Evolutionary conservation across 2,329 filamentous ascomycete species (phyloP).

Genomic region (Pseudogymnoascus destructans): DNA sequence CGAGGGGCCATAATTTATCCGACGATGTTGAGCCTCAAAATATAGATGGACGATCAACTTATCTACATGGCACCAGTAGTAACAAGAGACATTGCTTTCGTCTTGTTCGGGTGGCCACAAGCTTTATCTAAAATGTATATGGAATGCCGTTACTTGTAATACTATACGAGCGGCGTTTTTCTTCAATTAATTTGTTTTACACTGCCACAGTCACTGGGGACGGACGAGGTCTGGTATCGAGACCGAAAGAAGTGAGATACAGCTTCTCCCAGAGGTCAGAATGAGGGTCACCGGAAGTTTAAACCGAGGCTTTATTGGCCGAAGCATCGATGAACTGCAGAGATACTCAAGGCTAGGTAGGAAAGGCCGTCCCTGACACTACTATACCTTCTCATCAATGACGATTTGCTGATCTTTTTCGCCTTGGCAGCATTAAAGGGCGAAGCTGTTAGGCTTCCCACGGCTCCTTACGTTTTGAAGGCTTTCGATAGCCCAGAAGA

Average conservation of each 20-base stretch:
- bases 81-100: background rate
- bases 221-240: background rate
- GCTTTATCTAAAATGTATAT: background rate
- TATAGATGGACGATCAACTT: background rate
- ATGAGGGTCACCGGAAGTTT: constrained; percentile 39
- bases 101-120: background rate
- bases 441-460: constrained; percentile 54
- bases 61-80: background rate
- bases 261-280: constrained; percentile 14
- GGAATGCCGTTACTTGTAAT: constrained; percentile 1
- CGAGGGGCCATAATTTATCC: background rate
- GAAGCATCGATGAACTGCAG: constrained; percentile 48
- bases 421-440: constrained; percentile 45
- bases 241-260: background rate
- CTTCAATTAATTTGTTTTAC: background rate
- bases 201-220: background rate
- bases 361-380: constrained; percentile 8
- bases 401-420: constrained; percentile 11
- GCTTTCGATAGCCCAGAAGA: constrained; percentile 42
- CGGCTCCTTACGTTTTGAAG: constrained; percentile 50
- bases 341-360: constrained; percentile 43
- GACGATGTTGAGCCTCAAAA: background rate
- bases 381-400: background rate
- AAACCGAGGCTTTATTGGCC: constrained; percentile 41
- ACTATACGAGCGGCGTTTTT: background rate